These are phyloP conservation scores for Saprolegnia diclina DNA, from an alignment of 352 stramenopile species.

Conservation along the genomic window DNA sequence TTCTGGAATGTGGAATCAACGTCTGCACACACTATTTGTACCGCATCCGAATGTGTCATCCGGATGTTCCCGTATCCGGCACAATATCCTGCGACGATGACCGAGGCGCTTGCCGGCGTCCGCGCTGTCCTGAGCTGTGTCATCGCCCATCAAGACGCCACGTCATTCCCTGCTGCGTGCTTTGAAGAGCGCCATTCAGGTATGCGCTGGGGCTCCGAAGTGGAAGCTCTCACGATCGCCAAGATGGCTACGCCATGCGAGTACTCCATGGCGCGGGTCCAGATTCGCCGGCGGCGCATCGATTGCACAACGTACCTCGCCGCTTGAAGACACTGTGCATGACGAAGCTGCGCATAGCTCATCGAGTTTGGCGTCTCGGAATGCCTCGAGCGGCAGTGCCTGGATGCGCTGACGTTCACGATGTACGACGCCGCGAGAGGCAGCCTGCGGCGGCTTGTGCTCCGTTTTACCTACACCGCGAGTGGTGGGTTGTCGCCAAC, in stretches of 20 bases:
- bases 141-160: not conserved
- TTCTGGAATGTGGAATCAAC: too few species aligned
- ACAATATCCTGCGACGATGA: not conserved
- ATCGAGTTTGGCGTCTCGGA: slow-evolving; percentile 24
- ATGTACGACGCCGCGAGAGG: not conserved
- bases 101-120: not conserved
- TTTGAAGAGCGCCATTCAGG: not conserved
- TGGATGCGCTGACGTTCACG: not conserved
- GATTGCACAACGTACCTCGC: slow-evolving; percentile 18
- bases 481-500: too few species aligned
- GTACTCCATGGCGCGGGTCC: not conserved
- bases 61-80: not conserved
- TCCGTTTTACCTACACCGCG: not conserved
- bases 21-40: too few species aligned
- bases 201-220: not conserved
- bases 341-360: slow-evolving; percentile 4
- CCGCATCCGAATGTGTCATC: not conserved
- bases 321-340: not conserved
- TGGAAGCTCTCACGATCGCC: not conserved
- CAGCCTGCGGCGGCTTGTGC: not conserved
- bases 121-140: slow-evolving; percentile 15
- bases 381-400: slow-evolving; percentile 13
- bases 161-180: not conserved
- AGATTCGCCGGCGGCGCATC: not conserved
- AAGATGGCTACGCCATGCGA: not conserved